These are phyloP conservation scores for Helminthosporium solani DNA, from an alignment of 2,329 filamentous ascomycete species.

Conservation along the genomic window DNA sequence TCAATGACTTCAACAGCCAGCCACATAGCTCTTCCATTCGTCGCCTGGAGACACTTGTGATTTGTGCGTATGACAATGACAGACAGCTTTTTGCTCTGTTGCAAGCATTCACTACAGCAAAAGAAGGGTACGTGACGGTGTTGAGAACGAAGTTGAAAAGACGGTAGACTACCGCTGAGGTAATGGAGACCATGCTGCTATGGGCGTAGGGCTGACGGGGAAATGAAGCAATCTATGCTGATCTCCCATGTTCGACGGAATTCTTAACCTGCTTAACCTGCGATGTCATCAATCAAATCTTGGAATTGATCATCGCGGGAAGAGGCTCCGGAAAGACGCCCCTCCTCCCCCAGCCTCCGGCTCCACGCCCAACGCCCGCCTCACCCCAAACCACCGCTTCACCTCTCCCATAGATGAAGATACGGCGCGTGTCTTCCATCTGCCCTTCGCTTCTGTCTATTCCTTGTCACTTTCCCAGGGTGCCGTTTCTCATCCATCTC, in stretches of 20 bases:
- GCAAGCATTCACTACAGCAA: too few relatives aligned
- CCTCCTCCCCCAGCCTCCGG: neutral
- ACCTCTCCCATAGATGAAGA: neutral
- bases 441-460: slow-evolving; percentile 22
- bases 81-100: too few relatives aligned
- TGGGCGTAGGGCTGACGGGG: slow-evolving; percentile 1
- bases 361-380: neutral
- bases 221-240: neutral
- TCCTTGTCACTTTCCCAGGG: slow-evolving; percentile 12
- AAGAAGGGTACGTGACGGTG: too few relatives aligned
- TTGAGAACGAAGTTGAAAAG: too few relatives aligned
- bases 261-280: neutral
- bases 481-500: slow-evolving; percentile 1
- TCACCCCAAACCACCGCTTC: neutral
- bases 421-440: neutral
- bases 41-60: too few relatives aligned
- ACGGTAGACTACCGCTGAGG: too few relatives aligned
- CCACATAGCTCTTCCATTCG: too few relatives aligned
- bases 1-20: too few relatives aligned
- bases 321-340: too few relatives aligned
- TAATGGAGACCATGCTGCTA: too few relatives aligned
- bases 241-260: neutral
- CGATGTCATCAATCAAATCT: neutral
- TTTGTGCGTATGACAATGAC: too few relatives aligned
- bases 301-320: too few relatives aligned